A percentile compares a stretch with the other conserved stretches of the same genome.
Evolutionary conservation across 768 basidiomycete species (phyloP).

Genomic region (Xerocomellus amylosporus): DNA sequence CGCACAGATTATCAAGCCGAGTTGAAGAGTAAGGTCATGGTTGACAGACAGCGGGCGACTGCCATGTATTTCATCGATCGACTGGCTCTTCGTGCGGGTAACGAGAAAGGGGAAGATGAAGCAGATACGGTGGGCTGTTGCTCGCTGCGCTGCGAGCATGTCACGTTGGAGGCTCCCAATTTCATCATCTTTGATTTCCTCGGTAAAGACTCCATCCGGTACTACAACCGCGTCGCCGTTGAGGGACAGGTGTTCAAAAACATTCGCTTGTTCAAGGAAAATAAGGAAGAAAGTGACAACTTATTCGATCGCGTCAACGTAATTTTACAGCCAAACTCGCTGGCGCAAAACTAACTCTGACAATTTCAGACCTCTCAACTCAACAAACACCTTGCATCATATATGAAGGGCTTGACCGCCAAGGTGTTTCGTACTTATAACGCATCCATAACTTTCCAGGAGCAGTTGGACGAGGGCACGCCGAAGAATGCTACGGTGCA

Average conservation of each 20-base stretch:
- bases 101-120: constrained; percentile 99
- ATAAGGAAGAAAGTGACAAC: constrained; percentile 82
- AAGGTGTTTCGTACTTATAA: constrained; percentile 99
- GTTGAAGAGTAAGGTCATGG: constrained; percentile 88
- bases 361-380: constrained; percentile 64
- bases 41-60: constrained; percentile 94
- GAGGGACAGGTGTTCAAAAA: constrained; percentile 97
- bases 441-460: constrained; percentile 93
- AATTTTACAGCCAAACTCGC: constrained; percentile 3
- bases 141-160: constrained; percentile 94
- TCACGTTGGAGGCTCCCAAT: constrained; percentile 86
- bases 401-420: constrained; percentile 97
- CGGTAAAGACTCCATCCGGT: constrained; percentile 98
- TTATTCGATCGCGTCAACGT: constrained; percentile 96
- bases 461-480: constrained; percentile 76
- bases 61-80: constrained; percentile 99
- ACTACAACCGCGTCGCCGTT: constrained; percentile 88
- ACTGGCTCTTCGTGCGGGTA: constrained; percentile 95
- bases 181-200: constrained; percentile 94
- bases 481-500: constrained; percentile 73
- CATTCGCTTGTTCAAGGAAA: constrained; percentile 93
- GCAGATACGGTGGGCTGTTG: constrained; percentile 99
- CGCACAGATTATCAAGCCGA: constrained; percentile 84
- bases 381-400: constrained; percentile 88
- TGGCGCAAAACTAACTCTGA: constrained; percentile 17